These are phyloP conservation scores for Wickerhamiella vanderwaltii DNA, from an alignment of 805 yeast species.

Conservation along the genomic window DNA sequence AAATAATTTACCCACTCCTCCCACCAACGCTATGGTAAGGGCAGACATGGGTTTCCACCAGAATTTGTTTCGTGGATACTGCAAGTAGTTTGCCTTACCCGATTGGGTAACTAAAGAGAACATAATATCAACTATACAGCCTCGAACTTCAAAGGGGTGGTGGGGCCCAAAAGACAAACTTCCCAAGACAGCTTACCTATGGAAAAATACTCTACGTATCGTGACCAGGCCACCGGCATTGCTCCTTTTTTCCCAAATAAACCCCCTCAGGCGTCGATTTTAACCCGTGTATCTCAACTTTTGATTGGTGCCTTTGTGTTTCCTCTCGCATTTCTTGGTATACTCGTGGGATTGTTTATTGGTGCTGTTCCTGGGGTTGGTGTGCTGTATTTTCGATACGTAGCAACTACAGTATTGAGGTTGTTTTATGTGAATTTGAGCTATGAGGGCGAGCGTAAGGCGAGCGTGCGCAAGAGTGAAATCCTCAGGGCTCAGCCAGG, in stretches of 20 bases:
- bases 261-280: neutral
- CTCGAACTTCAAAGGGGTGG: neutral
- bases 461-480: conserved; percentile 29
- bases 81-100: conserved; percentile 15
- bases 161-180: neutral
- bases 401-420: conserved; percentile 16
- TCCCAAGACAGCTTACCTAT: conserved; percentile 26
- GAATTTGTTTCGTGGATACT: conserved; percentile 46
- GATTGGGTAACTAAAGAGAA: conserved; percentile 56
- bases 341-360: conserved; percentile 13
- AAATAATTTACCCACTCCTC: conserved; percentile 50
- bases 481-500: conserved; percentile 23
- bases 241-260: conserved; percentile 51
- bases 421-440: conserved; percentile 24
- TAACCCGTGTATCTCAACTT: conserved; percentile 26
- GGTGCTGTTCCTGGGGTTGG: conserved; percentile 8
- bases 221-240: conserved; percentile 85
- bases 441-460: conserved; percentile 39
- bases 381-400: conserved; percentile 10
- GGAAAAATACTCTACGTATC: conserved; percentile 75
- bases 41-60: conserved; percentile 62
- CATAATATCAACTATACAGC: neutral
- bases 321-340: conserved; percentile 71
- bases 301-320: conserved; percentile 69
- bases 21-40: conserved; percentile 53